These are phyloP conservation scores for Croton laevigatus DNA, from an alignment of 441 rosid genomes.

Conservation along the genomic window DNA sequence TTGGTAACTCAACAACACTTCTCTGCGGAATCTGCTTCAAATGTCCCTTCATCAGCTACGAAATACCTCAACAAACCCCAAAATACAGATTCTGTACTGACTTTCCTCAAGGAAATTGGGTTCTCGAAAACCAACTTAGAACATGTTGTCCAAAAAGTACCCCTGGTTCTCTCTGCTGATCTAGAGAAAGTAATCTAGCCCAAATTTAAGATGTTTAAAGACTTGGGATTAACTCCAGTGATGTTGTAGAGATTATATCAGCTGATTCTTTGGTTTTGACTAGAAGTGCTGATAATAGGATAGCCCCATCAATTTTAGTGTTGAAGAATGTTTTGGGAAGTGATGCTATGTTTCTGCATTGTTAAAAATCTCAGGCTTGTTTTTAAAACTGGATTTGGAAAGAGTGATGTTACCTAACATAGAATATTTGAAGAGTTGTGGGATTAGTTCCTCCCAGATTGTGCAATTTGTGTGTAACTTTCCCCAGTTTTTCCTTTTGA, in stretches of 20 bases:
- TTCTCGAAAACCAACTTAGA: slow-evolving; percentile 32
- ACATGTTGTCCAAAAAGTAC: slow-evolving; percentile 20
- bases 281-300: slow-evolving; percentile 23
- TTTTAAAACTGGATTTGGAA: slow-evolving; percentile 27
- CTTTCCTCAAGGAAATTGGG: slow-evolving; percentile 32
- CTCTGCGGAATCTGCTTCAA: slow-evolving; percentile 27
- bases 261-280: slow-evolving; percentile 34
- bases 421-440: slow-evolving; percentile 27
- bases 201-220: slow-evolving; percentile 33
- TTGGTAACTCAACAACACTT: slow-evolving; percentile 30
- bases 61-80: slow-evolving; percentile 13
- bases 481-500: slow-evolving; percentile 28
- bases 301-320: slow-evolving; percentile 22
- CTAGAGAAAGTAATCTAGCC: slow-evolving; percentile 31
- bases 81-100: slow-evolving; percentile 25
- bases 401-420: slow-evolving; percentile 35
- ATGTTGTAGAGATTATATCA: slow-evolving; percentile 26
- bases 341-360: slow-evolving; percentile 13
- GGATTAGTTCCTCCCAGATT: slow-evolving; percentile 31
- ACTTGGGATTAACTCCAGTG: slow-evolving; percentile 22
- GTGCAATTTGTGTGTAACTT: slow-evolving; percentile 7
- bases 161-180: slow-evolving; percentile 22
- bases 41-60: slow-evolving; percentile 16
- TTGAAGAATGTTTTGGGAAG: slow-evolving; percentile 32
- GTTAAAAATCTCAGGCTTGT: slow-evolving; percentile 27